Base-by-base conservation (phyloP, 768 basidiomycete species). In the Vararia minispora region DNA sequence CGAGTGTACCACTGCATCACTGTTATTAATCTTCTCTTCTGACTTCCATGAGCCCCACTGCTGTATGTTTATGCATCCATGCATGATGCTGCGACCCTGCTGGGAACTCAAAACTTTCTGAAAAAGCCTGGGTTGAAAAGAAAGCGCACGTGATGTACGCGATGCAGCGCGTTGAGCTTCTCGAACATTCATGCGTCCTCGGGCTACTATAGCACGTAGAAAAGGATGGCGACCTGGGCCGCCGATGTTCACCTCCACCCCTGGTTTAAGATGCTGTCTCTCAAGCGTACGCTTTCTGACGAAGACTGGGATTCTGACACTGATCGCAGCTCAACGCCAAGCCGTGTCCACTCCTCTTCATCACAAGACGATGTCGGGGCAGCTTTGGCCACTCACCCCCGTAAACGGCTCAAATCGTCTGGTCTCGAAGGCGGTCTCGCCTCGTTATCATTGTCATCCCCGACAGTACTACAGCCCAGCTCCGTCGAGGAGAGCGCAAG, bases 221-320 rank as follows among this genome's bases (percentile, higher is more conserved):
- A 23, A 26, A 22, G 9, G 34, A 63, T 63, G 60, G 56, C 61
- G 16, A 57, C 60, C 41, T 66, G 62, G 62, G 37, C 52, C 10
- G 53, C 55, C 24, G 44, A 55, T n/a, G 32, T 56, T 26, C 54
- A 53, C 13, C 43, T 51, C 22, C 69, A 72, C 45, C 69, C 69
- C 35, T 71, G 69, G 70, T 63, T 64, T 43, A 50, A 50, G 28
- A 55, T 57, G 40, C 52, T 61, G 0, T 51, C 59, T 28, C 52
- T 51, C 50, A 71, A 71, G 45, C 69, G 70, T 42, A 66, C 60
- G 44, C 43, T 41, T 10, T 41, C 50, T 7, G n/a, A n/a, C n/a
- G n/a, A n/a, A n/a, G n/a, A n/a, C n/a, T n/a, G n/a, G n/a, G n/a
- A n/a, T n/a, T n/a, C n/a, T n/a, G n/a, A n/a, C n/a, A n/a, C n/a